Evolutionary conservation across 768 basidiomycete species (phyloP).

Genomic region (Clitopilus passeckerianus): DNA sequence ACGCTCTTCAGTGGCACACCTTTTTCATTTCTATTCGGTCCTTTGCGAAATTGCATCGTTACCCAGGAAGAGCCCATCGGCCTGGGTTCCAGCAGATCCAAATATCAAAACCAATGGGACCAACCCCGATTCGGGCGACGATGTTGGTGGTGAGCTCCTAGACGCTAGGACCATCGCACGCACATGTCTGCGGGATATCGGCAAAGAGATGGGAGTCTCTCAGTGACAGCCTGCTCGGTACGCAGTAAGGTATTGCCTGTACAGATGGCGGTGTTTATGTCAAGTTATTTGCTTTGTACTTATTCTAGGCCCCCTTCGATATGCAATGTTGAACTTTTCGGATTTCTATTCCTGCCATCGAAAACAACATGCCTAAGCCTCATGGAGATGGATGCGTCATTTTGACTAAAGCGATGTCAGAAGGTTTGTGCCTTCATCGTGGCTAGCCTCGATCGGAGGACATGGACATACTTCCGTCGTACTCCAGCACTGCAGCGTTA

Average conservation of each 20-base stretch:
- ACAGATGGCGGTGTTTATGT: background rate
- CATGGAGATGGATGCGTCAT: background rate
- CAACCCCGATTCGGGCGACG: conserved; percentile 4
- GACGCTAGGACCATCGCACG: conserved; percentile 66
- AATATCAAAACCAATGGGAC: conserved; percentile 3
- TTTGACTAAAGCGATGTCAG: background rate
- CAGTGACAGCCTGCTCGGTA: conserved; percentile 3
- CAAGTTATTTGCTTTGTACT: background rate
- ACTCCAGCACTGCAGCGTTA: background rate
- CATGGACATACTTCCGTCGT: background rate
- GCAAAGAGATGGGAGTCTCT: conserved; percentile 64
- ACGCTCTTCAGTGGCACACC: conserved; percentile 73
- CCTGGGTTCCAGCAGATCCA: conserved; percentile 45
- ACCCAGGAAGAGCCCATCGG: conserved; percentile 59
- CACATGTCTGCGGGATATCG: conserved; percentile 64
- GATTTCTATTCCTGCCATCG: background rate
- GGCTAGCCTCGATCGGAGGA: background rate
- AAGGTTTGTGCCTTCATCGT: background rate
- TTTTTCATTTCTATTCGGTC: conserved; percentile 84
- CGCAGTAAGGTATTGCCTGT: background rate
- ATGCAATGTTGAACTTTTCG: background rate
- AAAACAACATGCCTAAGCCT: background rate
- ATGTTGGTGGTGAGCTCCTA: conserved; percentile 35
- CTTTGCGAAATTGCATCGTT: conserved; percentile 78
- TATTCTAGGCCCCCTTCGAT: background rate